phyloP scores from a whole-genome alignment of 768 basidiomycete species.

The Gymnopilus junonius region DNA sequence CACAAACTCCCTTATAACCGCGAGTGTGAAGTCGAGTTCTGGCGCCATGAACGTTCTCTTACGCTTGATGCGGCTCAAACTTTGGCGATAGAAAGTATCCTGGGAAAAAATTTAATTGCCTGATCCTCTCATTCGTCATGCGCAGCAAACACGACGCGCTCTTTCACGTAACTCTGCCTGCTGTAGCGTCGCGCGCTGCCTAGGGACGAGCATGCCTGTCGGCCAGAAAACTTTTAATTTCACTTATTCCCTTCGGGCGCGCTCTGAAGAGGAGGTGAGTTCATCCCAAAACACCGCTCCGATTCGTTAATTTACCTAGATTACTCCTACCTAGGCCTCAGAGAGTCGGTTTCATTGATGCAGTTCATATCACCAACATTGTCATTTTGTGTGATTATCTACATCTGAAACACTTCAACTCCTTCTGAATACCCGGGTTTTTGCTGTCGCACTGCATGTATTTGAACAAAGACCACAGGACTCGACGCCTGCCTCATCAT shows the following conservation, averaged over 20 bases:
- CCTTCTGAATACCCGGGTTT: slow-evolving; percentile 6
- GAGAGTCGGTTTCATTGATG: not conserved
- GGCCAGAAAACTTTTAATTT: not conserved
- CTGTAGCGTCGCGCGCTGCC: not conserved
- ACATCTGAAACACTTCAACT: slow-evolving; percentile 10
- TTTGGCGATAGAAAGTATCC: not conserved
- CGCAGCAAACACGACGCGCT: slow-evolving; percentile 6
- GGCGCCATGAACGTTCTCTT: not conserved
- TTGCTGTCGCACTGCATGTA: not conserved
- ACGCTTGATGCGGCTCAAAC: not conserved
- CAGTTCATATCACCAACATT: not conserved
- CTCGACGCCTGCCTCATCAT: not conserved
- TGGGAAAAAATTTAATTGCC: slow-evolving; percentile 1
- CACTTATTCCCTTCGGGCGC: slow-evolving; percentile 1
- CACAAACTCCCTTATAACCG: not conserved
- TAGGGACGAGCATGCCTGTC: slow-evolving; percentile 12
- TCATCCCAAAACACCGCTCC: not conserved
- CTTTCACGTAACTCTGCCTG: not conserved
- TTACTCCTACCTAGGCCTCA: not conserved
- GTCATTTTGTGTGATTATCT: not conserved
- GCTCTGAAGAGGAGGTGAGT: slow-evolving; percentile 6
- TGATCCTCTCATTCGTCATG: slow-evolving; percentile 3
- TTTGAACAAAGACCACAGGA: slow-evolving; percentile 3
- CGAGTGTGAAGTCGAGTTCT: not conserved
- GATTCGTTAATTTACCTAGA: slow-evolving; percentile 1